phyloP scores from a whole-genome alignment of 2,329 filamentous ascomycete genomes.

The Phyllosticta citribraziliensis region DNA sequence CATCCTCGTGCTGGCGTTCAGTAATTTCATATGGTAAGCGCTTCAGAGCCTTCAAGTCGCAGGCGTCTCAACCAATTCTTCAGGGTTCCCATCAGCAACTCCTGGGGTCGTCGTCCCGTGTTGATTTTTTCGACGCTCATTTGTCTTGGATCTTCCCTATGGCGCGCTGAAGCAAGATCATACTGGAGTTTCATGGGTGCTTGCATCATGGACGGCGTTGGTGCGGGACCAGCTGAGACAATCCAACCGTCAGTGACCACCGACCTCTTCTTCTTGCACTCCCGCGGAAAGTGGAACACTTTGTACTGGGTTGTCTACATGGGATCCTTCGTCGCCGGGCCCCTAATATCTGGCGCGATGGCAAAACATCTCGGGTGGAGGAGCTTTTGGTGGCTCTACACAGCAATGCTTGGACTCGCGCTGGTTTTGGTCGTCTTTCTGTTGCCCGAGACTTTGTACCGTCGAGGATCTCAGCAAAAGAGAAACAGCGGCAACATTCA shows the following conservation, averaged over 20 bases:
- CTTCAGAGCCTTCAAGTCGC: background rate
- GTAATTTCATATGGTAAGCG: constrained; percentile 48
- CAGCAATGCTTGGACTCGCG: constrained; percentile 42
- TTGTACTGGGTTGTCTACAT: constrained; percentile 55
- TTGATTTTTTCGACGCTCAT: constrained; percentile 43
- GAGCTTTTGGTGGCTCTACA: constrained; percentile 58
- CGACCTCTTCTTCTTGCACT: constrained; percentile 55
- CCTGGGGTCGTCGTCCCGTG: constrained; percentile 46
- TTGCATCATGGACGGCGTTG: constrained; percentile 52
- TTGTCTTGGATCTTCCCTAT: constrained; percentile 45
- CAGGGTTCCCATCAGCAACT: constrained; percentile 47
- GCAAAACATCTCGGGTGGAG: constrained; percentile 48
- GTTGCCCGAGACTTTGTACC: constrained; percentile 55
- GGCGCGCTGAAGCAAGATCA: constrained; percentile 47
- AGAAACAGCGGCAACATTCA: background rate
- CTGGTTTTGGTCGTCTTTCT: constrained; percentile 46
- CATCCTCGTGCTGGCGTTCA: constrained; percentile 49
- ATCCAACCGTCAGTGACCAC: constrained; percentile 54
- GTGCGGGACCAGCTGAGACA: constrained; percentile 53
- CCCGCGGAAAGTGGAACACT: constrained; percentile 53
- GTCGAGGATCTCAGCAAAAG: constrained; percentile 25
- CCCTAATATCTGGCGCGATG: constrained; percentile 53
- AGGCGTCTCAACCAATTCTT: background rate
- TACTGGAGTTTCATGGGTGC: constrained; percentile 57
- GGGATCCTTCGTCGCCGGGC: constrained; percentile 49